Evolutionary conservation across 164 flowering plant genomes (phyloP), one percentile per base, ranked within the genome.

Genomic region (Nymphaea thermarum): DNA sequence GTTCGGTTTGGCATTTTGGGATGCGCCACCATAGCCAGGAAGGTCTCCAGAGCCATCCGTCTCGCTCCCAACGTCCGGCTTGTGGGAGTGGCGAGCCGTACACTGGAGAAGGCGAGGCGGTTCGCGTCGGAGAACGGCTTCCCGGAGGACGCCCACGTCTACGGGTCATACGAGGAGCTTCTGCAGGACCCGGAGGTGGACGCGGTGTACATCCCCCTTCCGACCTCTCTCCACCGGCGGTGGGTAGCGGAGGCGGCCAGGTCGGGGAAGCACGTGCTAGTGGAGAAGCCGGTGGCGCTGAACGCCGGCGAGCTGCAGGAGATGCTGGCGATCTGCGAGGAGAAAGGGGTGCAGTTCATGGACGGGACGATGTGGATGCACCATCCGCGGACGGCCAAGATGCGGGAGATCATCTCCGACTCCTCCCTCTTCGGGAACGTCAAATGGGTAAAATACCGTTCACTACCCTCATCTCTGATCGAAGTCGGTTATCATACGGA

Each of bases 311-410:
- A 86, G 77, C 73, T 86, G 25, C 89, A 87, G 62, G 41, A 0
- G 72, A 87, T 87, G 42, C 5, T 78, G 15, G 75, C 71, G 74
- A 91, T 85, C 1, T 87, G 90, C 66, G 88, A 82, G 10, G 65
- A 73, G 10, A 83, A 76, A 44, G 86, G 88, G 0, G 87, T 89
- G 43, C 95, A 87, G 78, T 74, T 87, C 71, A 87, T 89, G 95
- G 95, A 88, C 70, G 85, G 81, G 2, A 88, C 94, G 43, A 84
- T 83, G 89, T 87, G 91, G 95, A 80, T 89, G 84, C 94, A 88
- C 70, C 78, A 86, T 57, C 91, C 89, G 12, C 63, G 94, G 72
- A 85, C 94, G 10, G 76, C 78, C 0, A 76, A 71, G 75, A 86
- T 88, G 91, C 70, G 42, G 63, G 83, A 83, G 47, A 77, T 82